A percentile compares a stretch with the other conserved stretches of the same genome.
These are phyloP conservation scores for Bassia scoparia DNA, from an alignment of 148 eudicot species.

Conservation along the genomic window DNA sequence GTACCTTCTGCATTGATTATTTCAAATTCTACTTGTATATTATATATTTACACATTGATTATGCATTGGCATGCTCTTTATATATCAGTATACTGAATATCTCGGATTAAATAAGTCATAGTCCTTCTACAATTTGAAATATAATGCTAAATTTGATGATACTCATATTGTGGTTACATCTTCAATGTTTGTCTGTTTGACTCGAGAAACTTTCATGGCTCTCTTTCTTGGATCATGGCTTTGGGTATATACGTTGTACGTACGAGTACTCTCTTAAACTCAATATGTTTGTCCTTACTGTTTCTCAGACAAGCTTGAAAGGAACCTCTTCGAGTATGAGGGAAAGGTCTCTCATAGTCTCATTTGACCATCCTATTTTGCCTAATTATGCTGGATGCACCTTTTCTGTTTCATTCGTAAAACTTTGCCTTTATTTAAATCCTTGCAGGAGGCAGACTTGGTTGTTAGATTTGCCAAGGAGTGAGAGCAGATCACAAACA, in stretches of 20 bases:
- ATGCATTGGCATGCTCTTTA: not conserved
- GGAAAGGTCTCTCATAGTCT: constrained; percentile 65
- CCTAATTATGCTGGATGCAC: not conserved
- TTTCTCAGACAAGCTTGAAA: constrained; percentile 60
- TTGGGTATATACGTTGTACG: no score
- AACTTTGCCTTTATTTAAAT: not conserved
- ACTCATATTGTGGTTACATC: no score
- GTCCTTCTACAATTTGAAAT: no score
- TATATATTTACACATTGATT: not conserved
- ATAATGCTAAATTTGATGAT: no score
- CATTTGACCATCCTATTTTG: not conserved
- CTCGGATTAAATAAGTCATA: no score
- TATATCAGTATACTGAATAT: not conserved
- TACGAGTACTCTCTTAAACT: not conserved
- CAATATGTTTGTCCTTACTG: constrained; percentile 33
- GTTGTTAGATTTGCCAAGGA: constrained; percentile 84
- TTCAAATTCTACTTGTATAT: not conserved
- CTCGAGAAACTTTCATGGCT: no score
- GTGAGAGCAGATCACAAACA: constrained; percentile 74
- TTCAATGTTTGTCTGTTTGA: no score
- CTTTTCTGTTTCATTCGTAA: not conserved
- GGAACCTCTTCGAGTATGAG: constrained; percentile 63
- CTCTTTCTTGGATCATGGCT: no score
- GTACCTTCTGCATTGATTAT: constrained; percentile 56
- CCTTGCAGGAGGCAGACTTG: constrained; percentile 67